Base-by-base conservation (phyloP, 441 rosid genomes). In the Gossypium trilobum region DNA sequence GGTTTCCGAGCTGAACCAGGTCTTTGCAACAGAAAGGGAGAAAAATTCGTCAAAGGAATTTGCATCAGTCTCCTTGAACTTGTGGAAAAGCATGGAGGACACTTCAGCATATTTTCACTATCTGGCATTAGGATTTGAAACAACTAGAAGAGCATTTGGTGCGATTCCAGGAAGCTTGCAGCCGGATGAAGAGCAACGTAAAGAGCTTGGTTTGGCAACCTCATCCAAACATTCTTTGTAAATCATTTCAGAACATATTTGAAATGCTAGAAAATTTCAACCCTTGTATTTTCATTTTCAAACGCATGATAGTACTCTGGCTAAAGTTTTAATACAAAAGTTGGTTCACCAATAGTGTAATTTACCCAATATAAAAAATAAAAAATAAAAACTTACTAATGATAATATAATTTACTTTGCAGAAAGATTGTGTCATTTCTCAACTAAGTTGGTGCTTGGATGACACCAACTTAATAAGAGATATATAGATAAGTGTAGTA, bases 151-250 rank as follows among this genome's bases (percentile, higher is more conserved):
- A 83, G 91, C 82, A 11, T 92, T 95, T 66, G 97, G 99, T 52
- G 99, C 97, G 20, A 81, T 89, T 42, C 99, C 99, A n/a, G 90
- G 85, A 64, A 95, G 89, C 78, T 80, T 95, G 82, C 86, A 83
- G 23, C 96, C 93, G 0, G 99, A 95, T 72, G 93, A 89, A 78
- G 93, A 87, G 82, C 90, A 80, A 62, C 59, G 86, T 44, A 81
- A 81, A 77, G 99, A 89, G 77, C 97, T 95, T 57, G 97, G 97
- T 54, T 83, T 91, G 83, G 71, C 85, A 11, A 67, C 42, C 10
- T 54, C 54, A 64, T 16, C 65, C 55, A 73, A 64, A n/a, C 33
- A 19, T 13, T 56, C 20, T 57, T 5, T 39, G 65, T 70, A 57
- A 44, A 39, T 70, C 8, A 56, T 56, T 57, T 27, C 51, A 31